phyloP scores from a whole-genome alignment of 2,329 filamentous ascomycete species.

The Ceratocystis huliohia region DNA sequence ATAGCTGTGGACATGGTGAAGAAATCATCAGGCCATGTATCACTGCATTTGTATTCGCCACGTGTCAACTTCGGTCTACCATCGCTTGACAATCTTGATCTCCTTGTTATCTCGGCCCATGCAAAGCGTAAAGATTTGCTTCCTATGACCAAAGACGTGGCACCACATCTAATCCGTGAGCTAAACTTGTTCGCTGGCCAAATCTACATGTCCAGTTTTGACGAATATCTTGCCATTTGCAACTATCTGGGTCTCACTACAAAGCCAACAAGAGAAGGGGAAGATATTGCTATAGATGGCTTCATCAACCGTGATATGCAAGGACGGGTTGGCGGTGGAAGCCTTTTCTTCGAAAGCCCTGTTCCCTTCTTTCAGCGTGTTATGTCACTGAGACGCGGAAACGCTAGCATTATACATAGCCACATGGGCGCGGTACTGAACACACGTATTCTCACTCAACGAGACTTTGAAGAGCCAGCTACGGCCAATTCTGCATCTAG shows the following conservation, averaged over 20 bases:
- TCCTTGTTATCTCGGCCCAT: slow-evolving; percentile 31
- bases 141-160: slow-evolving; percentile 20
- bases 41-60: slow-evolving; percentile 41
- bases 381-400: slow-evolving; percentile 30
- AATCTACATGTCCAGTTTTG: slow-evolving; percentile 44
- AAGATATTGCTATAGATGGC: slow-evolving; percentile 26
- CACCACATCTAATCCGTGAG: slow-evolving; percentile 30
- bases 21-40: slow-evolving; percentile 26
- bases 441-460: slow-evolving; percentile 24
- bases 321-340: slow-evolving; percentile 19
- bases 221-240: slow-evolving; percentile 43
- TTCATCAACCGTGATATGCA: slow-evolving; percentile 26
- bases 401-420: slow-evolving; percentile 31
- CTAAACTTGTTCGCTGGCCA: slow-evolving; percentile 58
- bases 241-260: slow-evolving; percentile 39
- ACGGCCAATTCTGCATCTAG: too few relatives aligned
- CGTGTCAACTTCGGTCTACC: slow-evolving; percentile 30
- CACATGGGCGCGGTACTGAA: slow-evolving; percentile 32
- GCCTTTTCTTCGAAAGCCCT: slow-evolving; percentile 27
- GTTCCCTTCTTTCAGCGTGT: slow-evolving; percentile 31
- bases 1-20: slow-evolving; percentile 33
- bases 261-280: slow-evolving; percentile 20
- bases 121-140: slow-evolving; percentile 8
- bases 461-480: slow-evolving; percentile 22
- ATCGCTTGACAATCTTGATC: slow-evolving; percentile 34